A percentile compares a stretch with the other conserved stretches of the same genome.
Conservation (phyloP, 371 early-diverging fungal species). For the Batkoa obscura region DNA sequence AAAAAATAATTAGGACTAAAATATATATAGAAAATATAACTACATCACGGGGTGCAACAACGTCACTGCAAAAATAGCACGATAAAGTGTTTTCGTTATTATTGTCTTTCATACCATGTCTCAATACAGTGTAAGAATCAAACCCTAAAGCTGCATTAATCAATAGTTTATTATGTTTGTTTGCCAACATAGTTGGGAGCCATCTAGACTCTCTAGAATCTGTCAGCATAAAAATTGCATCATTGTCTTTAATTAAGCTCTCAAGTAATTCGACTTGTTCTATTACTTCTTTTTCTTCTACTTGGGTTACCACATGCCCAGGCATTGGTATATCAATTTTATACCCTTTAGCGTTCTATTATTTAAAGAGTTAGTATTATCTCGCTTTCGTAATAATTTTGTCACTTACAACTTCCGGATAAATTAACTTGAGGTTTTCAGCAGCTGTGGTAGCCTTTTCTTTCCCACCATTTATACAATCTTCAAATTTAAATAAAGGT, state of each 20-base stretch:
- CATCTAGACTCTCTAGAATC: slow-evolving; percentile 92
- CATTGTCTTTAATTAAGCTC: slow-evolving; percentile 46
- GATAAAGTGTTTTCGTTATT: slow-evolving; percentile 27
- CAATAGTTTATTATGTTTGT: slow-evolving; percentile 39
- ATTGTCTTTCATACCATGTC: slow-evolving; percentile 46
- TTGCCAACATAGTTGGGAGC: slow-evolving; percentile 77
- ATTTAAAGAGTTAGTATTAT: not conserved
- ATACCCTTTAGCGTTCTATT: slow-evolving; percentile 42
- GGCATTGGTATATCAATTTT: slow-evolving; percentile 83
- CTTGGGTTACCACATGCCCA: slow-evolving; percentile 35
- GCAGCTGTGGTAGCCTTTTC: slow-evolving; percentile 80
- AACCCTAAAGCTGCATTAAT: slow-evolving; percentile 91
- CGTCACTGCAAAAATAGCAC: slow-evolving; percentile 86
- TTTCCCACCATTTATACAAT: slow-evolving; percentile 62
- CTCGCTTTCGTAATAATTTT: not conserved
- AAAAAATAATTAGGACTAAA: not conserved
- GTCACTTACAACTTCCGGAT: slow-evolving; percentile 51
- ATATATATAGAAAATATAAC: slow-evolving; percentile 20
- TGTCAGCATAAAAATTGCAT: slow-evolving; percentile 74
- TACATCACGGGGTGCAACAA: slow-evolving; percentile 84
- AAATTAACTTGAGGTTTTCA: slow-evolving; percentile 38
- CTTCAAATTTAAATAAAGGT: slow-evolving; percentile 74
- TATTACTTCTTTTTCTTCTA: slow-evolving; percentile 10
- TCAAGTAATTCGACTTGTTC: slow-evolving; percentile 20
- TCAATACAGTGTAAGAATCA: slow-evolving; percentile 89